phyloP scores from a whole-genome alignment of 768 basidiomycete species.

The Rhodotorula taiwanensis region DNA sequence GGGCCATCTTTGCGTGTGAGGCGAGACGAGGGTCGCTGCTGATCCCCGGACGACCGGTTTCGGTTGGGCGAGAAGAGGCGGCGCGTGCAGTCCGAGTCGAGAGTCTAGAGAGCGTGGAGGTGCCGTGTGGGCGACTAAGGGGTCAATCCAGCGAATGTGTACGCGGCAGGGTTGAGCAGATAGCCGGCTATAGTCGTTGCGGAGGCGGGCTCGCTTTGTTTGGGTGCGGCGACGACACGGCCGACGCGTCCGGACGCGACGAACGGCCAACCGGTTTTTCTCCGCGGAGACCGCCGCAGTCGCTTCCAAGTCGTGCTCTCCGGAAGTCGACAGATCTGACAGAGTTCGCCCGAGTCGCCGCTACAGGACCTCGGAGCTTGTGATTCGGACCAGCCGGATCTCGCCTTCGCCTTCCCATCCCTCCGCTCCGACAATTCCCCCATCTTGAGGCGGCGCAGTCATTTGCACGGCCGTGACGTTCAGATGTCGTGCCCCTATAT shows the following conservation, averaged over 20 bases:
- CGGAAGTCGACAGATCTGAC: no score
- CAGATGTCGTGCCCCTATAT: neutral
- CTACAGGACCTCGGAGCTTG: no score
- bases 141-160: constrained; percentile 9
- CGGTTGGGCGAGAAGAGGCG: neutral
- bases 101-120: neutral
- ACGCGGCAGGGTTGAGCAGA: no score
- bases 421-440: constrained; percentile 30
- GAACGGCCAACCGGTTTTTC: no score
- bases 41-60: neutral
- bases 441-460: neutral
- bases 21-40: neutral
- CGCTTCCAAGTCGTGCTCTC: no score
- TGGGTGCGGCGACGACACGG: no score
- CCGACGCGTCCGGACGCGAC: no score
- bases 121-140: constrained; percentile 34
- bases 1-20: neutral
- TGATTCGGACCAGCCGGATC: constrained; percentile 23
- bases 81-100: neutral
- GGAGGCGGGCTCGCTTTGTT: no score
- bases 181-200: no score
- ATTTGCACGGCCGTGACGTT: constrained; percentile 8
- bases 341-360: no score
- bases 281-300: no score
- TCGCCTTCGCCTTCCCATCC: constrained; percentile 32